Percentiles rank a stretch among this genome's conserved stretches.
Evolutionary conservation across 495 filamentous ascomycete genomes (phyloP).

Genomic region (Pseudevernia furfuracea): DNA sequence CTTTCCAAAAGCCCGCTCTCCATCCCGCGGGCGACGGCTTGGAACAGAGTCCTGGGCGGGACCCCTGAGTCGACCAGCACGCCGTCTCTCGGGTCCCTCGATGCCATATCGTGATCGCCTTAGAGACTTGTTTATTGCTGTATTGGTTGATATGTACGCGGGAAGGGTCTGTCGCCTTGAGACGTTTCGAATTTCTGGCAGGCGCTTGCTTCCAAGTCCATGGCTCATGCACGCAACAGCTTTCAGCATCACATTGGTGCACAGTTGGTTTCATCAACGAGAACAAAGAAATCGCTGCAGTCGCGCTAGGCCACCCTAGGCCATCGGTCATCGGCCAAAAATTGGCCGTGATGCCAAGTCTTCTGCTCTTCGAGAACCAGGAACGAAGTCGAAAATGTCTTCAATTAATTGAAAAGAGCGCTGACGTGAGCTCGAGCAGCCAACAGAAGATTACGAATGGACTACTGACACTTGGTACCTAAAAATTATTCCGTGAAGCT

Average conservation of each 20-base stretch:
- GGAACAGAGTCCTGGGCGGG: background rate
- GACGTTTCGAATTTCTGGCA: background rate
- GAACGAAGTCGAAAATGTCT: background rate
- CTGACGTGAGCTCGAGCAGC: background rate
- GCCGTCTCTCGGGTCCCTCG: background rate
- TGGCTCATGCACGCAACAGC: background rate
- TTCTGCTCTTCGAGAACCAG: background rate
- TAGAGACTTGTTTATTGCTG: constrained; percentile 23
- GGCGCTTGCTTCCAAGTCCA: background rate
- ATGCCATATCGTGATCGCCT: constrained; percentile 14
- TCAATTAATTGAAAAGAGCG: background rate
- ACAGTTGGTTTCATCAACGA: background rate
- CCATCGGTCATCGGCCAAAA: background rate
- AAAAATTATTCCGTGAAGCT: background rate
- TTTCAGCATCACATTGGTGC: constrained; percentile 13
- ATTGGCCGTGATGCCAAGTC: constrained; percentile 10
- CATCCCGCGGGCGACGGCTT: background rate
- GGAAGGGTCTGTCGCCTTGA: background rate
- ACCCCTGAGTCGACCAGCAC: background rate
- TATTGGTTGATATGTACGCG: constrained; percentile 18
- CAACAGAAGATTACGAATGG: background rate
- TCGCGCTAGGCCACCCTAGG: background rate
- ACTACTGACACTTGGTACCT: background rate
- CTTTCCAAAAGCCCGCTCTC: background rate
- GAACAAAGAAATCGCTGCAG: background rate